A percentile compares a stretch with the other conserved stretches of the same genome.
These are phyloP conservation scores for Populus hybrid DNA, from an alignment of 441 rosid species.

Conservation along the genomic window DNA sequence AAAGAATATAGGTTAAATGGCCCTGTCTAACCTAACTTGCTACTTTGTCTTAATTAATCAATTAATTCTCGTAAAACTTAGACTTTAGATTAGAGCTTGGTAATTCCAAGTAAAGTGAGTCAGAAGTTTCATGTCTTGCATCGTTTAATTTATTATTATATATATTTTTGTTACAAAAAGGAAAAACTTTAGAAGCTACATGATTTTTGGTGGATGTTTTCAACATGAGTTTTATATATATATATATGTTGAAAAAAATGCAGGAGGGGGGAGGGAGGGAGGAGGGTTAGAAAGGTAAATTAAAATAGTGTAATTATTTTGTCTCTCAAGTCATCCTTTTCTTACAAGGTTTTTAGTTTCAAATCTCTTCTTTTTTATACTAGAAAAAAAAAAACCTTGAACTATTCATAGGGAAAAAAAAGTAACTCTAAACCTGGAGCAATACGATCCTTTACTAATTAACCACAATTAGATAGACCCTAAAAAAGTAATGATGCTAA, in stretches of 20 bases:
- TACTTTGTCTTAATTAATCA: conserved; percentile 13
- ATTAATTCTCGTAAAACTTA: neutral
- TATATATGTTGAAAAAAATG: neutral
- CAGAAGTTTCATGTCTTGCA: conserved; percentile 9
- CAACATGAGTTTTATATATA: neutral
- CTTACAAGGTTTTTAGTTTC: neutral
- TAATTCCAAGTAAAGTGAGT: neutral
- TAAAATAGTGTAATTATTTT: neutral
- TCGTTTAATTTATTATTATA: neutral
- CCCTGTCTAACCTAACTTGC: conserved; percentile 22
- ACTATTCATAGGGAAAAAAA: too few species aligned
- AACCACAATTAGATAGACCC: neutral
- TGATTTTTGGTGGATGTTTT: neutral
- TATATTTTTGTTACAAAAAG: neutral
- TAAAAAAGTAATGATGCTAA: neutral
- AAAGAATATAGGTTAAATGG: conserved; percentile 10
- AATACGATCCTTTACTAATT: neutral
- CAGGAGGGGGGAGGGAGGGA: neutral
- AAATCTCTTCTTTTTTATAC: too few species aligned
- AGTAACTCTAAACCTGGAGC: too few species aligned
- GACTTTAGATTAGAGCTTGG: neutral
- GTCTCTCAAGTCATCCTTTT: too few species aligned
- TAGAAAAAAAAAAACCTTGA: too few species aligned
- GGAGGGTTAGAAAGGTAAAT: neutral
- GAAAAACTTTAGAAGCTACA: neutral